These are phyloP conservation scores for Handroanthus guayacan DNA, from an alignment of 257 asterid genomes.

Conservation along the genomic window DNA sequence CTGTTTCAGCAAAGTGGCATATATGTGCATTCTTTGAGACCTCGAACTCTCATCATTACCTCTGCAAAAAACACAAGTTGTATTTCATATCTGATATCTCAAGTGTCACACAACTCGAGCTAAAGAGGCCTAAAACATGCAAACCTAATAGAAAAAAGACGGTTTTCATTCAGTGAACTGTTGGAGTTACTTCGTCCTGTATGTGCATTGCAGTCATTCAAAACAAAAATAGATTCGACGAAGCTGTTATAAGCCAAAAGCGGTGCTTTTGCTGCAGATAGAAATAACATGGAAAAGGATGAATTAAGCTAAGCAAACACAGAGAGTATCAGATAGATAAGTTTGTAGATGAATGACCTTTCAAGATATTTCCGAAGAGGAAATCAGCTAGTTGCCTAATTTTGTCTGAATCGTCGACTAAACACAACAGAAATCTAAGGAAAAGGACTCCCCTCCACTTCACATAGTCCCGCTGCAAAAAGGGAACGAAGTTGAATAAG, in stretches of 20 bases:
- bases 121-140: constrained; percentile 27
- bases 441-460: constrained; percentile 97
- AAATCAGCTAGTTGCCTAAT: constrained; percentile 86
- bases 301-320: constrained; percentile 9
- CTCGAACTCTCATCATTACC: constrained; percentile 85
- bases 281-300: constrained; percentile 13
- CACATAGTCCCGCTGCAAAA: constrained; percentile 86
- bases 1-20: constrained; percentile 84
- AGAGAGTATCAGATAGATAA: constrained; percentile 13
- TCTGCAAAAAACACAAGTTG: constrained; percentile 44
- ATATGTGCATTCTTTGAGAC: constrained; percentile 85
- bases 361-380: constrained; percentile 87
- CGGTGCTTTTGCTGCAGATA: constrained; percentile 87
- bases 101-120: neutral
- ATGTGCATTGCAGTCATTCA: constrained; percentile 92
- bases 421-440: constrained; percentile 82
- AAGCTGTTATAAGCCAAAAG: constrained; percentile 97
- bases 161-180: constrained; percentile 63
- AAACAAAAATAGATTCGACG: constrained; percentile 82
- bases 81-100: constrained; percentile 3
- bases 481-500: constrained; percentile 32
- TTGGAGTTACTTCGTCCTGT: constrained; percentile 81
- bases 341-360: constrained; percentile 57
- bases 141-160: constrained; percentile 76
- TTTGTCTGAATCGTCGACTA: constrained; percentile 88